Evolutionary conservation across 768 basidiomycete species (phyloP).

Genomic region (Leccinum arenicola): DNA sequence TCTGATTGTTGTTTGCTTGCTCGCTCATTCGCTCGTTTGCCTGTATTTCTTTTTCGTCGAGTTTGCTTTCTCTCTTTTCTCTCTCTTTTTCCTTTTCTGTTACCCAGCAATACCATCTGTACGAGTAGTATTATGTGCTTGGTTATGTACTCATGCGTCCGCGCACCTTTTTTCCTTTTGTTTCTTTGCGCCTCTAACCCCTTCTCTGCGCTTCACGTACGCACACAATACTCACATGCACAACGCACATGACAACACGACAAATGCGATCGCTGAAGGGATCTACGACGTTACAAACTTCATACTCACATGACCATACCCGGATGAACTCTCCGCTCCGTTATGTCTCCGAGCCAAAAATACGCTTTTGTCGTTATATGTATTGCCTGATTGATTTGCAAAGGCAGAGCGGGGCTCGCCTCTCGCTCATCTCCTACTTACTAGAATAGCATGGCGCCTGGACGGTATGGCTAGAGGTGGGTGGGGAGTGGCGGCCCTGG

Average conservation of each 20-base stretch:
- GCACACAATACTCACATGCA: neutral
- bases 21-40: conserved; percentile 1
- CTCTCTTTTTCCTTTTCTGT: neutral
- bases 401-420: neutral
- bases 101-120: conserved; percentile 19
- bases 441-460: too few relatives aligned
- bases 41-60: conserved; percentile 2
- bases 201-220: neutral
- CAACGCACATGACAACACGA: neutral
- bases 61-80: neutral
- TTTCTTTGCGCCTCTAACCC: neutral
- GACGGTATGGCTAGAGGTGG: too few relatives aligned
- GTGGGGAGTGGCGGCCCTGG: too few relatives aligned
- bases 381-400: neutral
- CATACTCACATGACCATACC: neutral
- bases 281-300: neutral
- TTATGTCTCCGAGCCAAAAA: neutral
- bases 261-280: neutral
- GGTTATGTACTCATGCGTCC: conserved; percentile 15
- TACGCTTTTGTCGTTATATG: neutral
- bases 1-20: conserved; percentile 11
- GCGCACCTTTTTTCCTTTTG: neutral
- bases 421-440: too few relatives aligned
- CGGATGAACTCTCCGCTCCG: too few relatives aligned
- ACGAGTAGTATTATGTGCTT: conserved; percentile 14